A percentile compares a stretch with the other conserved stretches of the same genome.
Evolutionary conservation across 345 rosid species (phyloP).

Genomic region (Syzygium aromaticum): DNA sequence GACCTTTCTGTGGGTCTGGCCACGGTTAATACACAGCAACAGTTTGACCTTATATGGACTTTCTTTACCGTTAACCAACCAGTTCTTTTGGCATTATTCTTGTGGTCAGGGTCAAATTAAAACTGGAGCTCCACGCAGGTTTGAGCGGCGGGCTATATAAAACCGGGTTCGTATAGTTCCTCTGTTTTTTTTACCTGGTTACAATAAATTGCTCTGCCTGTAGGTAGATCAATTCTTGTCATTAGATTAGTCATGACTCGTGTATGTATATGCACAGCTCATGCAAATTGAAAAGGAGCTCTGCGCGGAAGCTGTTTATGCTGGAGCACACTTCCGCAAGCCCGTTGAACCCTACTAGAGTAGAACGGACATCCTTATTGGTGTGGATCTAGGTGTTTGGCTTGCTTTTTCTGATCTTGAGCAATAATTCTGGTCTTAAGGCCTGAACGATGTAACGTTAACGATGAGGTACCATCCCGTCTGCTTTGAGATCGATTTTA

Average conservation of each 20-base stretch:
- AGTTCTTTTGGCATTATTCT: background rate
- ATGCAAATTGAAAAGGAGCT: slow-evolving; percentile 91
- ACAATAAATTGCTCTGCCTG: background rate
- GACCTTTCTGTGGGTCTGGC: no score
- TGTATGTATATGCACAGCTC: slow-evolving; percentile 29
- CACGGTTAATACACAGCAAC: slow-evolving; percentile 29
- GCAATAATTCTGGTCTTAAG: background rate
- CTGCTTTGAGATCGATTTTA: background rate
- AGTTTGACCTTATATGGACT: background rate
- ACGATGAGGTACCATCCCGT: background rate
- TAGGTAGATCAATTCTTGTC: background rate
- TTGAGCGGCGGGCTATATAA: slow-evolving; percentile 88
- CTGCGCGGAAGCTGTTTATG: slow-evolving; percentile 72
- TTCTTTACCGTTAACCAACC: background rate
- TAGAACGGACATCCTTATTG: background rate
- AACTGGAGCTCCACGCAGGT: slow-evolving; percentile 97
- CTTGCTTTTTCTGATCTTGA: background rate
- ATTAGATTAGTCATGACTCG: background rate
- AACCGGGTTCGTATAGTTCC: slow-evolving; percentile 47
- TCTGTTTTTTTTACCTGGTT: background rate
- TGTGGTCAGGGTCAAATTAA: slow-evolving; percentile 83
- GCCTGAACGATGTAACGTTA: background rate
- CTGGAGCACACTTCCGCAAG: slow-evolving; percentile 71
- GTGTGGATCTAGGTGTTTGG: background rate
- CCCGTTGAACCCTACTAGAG: slow-evolving; percentile 82